phyloP scores from a whole-genome alignment of 306 rosid species.

The Cucurbita pepo region DNA sequence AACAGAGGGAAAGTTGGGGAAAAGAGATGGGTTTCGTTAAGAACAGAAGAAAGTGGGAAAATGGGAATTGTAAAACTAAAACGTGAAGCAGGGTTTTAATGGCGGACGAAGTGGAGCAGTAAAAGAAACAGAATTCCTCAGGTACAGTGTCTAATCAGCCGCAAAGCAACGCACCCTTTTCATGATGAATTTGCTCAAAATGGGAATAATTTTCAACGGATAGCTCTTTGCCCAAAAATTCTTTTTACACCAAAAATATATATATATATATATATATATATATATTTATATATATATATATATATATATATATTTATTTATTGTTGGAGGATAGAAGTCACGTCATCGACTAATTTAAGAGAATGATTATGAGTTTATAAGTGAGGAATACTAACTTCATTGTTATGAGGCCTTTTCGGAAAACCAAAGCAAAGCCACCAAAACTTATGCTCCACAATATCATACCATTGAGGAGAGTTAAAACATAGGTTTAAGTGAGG shows the following conservation, averaged over 20 bases:
- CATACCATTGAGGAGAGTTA: no score
- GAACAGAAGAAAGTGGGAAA: background rate
- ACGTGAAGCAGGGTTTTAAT: slow-evolving; percentile 2
- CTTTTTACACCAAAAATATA: background rate
- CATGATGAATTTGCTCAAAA: background rate
- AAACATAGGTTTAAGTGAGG: background rate
- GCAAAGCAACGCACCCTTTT: background rate
- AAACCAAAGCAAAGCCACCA: no score
- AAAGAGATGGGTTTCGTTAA: background rate
- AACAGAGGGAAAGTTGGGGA: background rate
- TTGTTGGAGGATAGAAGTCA: no score
- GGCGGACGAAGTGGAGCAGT: background rate
- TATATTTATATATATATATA: no score
- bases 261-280: no score
- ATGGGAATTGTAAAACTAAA: background rate
- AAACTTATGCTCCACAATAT: no score
- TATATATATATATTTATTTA: no score
- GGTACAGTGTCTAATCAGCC: background rate
- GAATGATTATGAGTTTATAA: no score
- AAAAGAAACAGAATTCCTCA: background rate
- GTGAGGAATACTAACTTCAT: no score
- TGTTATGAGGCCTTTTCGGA: no score
- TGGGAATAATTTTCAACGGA: background rate
- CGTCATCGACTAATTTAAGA: no score
- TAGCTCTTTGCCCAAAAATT: background rate